Conservation (phyloP, 306 rosid genomes). For the Ceratonia siliqua region DNA sequence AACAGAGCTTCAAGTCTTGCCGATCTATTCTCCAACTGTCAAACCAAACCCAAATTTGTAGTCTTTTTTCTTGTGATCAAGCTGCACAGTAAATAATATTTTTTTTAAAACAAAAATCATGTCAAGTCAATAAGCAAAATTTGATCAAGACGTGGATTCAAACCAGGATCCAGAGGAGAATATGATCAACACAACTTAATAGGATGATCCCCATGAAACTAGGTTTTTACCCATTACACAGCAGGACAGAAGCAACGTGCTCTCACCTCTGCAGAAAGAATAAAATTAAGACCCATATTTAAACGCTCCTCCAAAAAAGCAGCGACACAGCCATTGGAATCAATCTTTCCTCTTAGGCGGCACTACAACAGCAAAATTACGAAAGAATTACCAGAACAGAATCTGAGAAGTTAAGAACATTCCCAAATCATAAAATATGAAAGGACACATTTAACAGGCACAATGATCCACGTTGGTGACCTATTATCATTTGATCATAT, state of each 20-base stretch:
- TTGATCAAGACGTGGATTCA: not conserved
- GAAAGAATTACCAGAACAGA: not conserved
- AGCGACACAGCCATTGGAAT: constrained; percentile 29
- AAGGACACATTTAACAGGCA: not conserved
- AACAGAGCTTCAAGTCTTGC: constrained; percentile 25
- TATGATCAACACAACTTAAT: not conserved
- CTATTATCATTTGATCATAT: not conserved
- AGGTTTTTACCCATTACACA: constrained; percentile 6
- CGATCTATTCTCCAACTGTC: constrained; percentile 86
- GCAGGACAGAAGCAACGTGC: not conserved
- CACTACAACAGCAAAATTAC: constrained; percentile 12
- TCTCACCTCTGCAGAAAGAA: constrained; percentile 58
- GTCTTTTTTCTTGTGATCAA: constrained; percentile 92
- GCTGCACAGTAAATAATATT: constrained; percentile 65
- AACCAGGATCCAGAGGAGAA: not conserved
- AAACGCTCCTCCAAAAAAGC: constrained; percentile 90
- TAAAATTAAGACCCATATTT: constrained; percentile 58
- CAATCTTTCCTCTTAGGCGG: constrained; percentile 21
- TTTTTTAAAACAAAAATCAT: constrained; percentile 10
- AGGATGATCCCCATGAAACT: not conserved
- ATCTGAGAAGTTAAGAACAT: not conserved
- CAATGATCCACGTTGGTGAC: not conserved
- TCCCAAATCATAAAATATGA: not conserved
- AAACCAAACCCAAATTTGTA: constrained; percentile 98
- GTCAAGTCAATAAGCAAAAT: constrained; percentile 9